Evolutionary conservation across 78 protist genomes (phyloP).

Genomic region (Dictyostelium firmibasis): DNA sequence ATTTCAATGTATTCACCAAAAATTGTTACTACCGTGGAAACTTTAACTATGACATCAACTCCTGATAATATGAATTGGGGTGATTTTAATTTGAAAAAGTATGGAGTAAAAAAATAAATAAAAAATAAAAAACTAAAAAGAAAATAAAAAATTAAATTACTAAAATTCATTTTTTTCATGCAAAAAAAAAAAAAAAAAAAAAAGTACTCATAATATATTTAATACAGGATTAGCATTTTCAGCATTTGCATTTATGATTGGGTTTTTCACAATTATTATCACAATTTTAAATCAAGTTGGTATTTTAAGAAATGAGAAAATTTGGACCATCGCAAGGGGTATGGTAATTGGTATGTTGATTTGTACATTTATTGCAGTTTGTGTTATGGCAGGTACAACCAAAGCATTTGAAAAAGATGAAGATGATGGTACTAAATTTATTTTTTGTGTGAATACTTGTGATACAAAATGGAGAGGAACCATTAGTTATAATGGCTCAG

Average conservation of each 20-base stretch:
- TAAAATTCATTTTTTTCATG: background rate
- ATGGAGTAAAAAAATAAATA: background rate
- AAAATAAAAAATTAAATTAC: background rate
- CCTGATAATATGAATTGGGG: background rate
- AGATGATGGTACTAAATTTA: background rate
- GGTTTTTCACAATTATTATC: background rate
- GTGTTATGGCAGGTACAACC: background rate
- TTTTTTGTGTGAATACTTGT: background rate
- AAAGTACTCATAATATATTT: background rate
- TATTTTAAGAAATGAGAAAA: background rate
- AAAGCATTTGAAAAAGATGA: background rate
- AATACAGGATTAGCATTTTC: constrained; percentile 1
- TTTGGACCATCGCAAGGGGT: background rate
- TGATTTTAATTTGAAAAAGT: background rate
- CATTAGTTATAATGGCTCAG: background rate
- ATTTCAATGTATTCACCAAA: background rate
- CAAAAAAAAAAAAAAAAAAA: background rate
- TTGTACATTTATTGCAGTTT: background rate
- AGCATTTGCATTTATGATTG: constrained; percentile 16
- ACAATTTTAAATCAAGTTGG: background rate
- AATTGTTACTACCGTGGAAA: background rate
- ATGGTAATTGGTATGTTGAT: background rate
- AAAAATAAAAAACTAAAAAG: background rate
- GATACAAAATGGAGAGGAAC: constrained; percentile 4
- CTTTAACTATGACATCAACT: background rate